phyloP scores from a whole-genome alignment of 371 early-diverging fungal species.

The Apophysomyces elegans region DNA sequence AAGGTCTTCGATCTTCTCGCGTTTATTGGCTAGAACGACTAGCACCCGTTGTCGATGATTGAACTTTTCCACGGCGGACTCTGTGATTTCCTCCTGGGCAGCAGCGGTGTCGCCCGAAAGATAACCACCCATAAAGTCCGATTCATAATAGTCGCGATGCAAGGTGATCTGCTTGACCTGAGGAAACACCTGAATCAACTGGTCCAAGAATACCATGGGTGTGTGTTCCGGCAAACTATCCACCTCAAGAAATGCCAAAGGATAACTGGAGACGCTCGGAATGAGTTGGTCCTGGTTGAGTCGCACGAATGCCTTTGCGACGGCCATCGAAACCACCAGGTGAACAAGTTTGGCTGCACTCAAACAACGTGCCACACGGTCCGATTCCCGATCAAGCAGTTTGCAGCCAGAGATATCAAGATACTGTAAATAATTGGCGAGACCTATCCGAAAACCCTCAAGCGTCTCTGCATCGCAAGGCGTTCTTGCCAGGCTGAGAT shows the following conservation, averaged over 20 bases:
- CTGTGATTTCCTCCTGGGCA: constrained; percentile 18
- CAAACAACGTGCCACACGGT: constrained; percentile 13
- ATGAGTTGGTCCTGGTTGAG: not conserved
- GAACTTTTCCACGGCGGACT: constrained; percentile 16
- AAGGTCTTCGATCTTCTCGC: constrained; percentile 22
- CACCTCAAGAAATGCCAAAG: constrained; percentile 17
- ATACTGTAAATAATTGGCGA: constrained; percentile 21
- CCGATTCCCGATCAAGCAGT: constrained; percentile 9
- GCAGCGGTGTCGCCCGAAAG: not conserved
- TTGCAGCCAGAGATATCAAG: constrained; percentile 22
- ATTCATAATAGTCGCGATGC: constrained; percentile 23
- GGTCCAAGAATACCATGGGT: constrained; percentile 21
- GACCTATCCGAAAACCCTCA: constrained; percentile 9
- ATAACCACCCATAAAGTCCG: constrained; percentile 20
- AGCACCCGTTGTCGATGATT: constrained; percentile 19
- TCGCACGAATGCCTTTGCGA: constrained; percentile 12
- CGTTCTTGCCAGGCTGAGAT: constrained; percentile 22
- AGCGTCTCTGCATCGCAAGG: constrained; percentile 1
- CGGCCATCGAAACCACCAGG: constrained; percentile 23
- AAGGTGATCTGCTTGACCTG: constrained; percentile 19
- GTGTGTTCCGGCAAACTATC: constrained; percentile 25
- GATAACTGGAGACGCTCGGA: not conserved
- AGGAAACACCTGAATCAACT: constrained; percentile 19
- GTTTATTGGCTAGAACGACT: constrained; percentile 22
- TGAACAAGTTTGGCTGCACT: constrained; percentile 13